Conservation (phyloP, 257 asterid genomes). For the Nicotiana knightiana region DNA sequence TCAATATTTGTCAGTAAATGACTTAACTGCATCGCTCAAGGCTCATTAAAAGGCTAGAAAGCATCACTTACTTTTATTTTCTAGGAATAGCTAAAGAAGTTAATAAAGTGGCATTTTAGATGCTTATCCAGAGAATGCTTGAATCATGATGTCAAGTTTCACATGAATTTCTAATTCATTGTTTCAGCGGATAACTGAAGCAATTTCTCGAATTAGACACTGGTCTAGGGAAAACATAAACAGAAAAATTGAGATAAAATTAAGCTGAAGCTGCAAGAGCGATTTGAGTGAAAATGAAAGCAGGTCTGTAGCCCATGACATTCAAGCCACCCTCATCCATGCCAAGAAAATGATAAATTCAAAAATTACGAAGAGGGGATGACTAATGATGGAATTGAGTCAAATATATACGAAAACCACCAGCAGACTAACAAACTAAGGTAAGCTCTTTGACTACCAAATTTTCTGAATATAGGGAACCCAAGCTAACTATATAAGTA, state of each 20-base stretch:
- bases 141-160: constrained; percentile 2
- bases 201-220: not conserved
- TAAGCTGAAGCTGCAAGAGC: not conserved
- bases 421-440: not conserved
- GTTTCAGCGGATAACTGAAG: not conserved
- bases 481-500: not conserved
- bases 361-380: not conserved
- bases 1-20: not conserved
- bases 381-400: not conserved
- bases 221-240: not conserved
- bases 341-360: not conserved
- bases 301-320: not conserved
- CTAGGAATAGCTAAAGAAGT: not conserved
- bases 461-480: not conserved
- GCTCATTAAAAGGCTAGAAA: not conserved
- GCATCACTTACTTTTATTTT: not conserved
- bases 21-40: not conserved
- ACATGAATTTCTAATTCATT: not conserved
- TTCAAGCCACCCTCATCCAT: not conserved
- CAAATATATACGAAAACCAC: not conserved
- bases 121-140: not conserved
- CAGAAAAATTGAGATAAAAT: not conserved
- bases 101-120: not conserved
- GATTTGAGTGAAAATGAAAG: not conserved
- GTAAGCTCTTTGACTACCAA: not conserved